Evolutionary conservation across 2,329 filamentous ascomycete genomes (phyloP).

Genomic region (Curvularia eragrostidis): DNA sequence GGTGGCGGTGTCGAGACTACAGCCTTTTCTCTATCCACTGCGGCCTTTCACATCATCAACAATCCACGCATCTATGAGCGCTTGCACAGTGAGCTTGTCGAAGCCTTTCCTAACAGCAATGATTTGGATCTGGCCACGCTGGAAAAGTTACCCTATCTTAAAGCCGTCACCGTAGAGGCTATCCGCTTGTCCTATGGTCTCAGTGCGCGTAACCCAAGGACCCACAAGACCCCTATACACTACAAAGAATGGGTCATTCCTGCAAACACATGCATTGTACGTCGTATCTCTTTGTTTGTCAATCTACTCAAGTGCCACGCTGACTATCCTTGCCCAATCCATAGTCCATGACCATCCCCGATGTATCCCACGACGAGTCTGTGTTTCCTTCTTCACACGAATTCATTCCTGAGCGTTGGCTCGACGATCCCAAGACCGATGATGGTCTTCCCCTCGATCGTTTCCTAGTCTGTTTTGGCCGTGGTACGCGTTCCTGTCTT

Average conservation of each 20-base stretch:
- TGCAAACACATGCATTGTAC: conserved; percentile 44
- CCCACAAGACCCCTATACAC: conserved; percentile 28
- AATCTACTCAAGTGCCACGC: background rate
- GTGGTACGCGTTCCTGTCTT: conserved; percentile 53
- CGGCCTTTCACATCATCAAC: conserved; percentile 44
- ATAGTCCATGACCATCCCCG: conserved; percentile 46
- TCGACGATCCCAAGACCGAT: conserved; percentile 36
- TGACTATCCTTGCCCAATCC: background rate
- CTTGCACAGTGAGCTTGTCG: conserved; percentile 41
- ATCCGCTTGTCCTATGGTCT: conserved; percentile 50
- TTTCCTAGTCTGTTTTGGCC: conserved; percentile 52
- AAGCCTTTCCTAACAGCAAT: conserved; percentile 35
- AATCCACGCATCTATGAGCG: conserved; percentile 40
- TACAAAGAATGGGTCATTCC: conserved; percentile 44
- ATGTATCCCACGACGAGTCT: conserved; percentile 44
- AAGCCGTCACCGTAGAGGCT: conserved; percentile 36
- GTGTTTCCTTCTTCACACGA: background rate
- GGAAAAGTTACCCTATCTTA: conserved; percentile 19
- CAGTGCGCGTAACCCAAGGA: conserved; percentile 48
- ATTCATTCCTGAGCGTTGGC: conserved; percentile 54
- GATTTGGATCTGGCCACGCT: conserved; percentile 32
- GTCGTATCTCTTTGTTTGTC: background rate
- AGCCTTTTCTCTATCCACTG: conserved; percentile 40
- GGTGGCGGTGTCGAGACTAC: conserved; percentile 52
- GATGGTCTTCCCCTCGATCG: conserved; percentile 47